Evolutionary conservation across 2,329 filamentous ascomycete species (phyloP).

Genomic region (Sphaerulina musiva): DNA sequence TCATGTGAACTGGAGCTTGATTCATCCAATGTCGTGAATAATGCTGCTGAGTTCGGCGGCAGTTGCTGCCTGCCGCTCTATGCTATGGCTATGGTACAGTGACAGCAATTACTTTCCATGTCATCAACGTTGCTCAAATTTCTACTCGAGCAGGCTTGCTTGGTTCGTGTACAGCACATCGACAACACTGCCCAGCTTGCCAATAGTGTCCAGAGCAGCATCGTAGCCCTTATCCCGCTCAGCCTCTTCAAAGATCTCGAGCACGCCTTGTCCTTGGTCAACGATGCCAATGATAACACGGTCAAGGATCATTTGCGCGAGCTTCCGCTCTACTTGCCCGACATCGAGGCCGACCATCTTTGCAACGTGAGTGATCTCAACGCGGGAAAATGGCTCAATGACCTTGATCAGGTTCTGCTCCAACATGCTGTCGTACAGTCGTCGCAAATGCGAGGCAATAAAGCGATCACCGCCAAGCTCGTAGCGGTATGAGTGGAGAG

Average conservation of each 20-base stretch:
- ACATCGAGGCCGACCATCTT: constrained; percentile 97
- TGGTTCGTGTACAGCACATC: constrained; percentile 98
- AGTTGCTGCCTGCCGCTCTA: constrained; percentile 9
- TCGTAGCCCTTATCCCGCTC: constrained; percentile 91
- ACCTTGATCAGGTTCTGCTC: constrained; percentile 99
- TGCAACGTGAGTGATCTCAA: constrained; percentile 94
- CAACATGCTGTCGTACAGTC: constrained; percentile 95
- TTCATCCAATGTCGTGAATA: background rate
- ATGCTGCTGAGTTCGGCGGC: too few relatives aligned
- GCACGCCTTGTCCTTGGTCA: constrained; percentile 93
- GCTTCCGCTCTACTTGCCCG: constrained; percentile 93
- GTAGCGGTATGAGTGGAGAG: constrained; percentile 81
- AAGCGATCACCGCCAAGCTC: constrained; percentile 92
- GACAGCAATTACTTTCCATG: constrained; percentile 6
- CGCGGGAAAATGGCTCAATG: constrained; percentile 95
- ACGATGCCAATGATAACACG: constrained; percentile 97
- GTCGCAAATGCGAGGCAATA: constrained; percentile 91
- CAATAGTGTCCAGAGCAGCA: constrained; percentile 86
- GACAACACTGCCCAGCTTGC: constrained; percentile 94
- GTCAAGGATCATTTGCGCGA: constrained; percentile 99
- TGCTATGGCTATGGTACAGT: constrained; percentile 16
- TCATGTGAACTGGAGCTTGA: background rate
- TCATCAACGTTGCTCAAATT: background rate
- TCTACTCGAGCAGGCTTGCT: constrained; percentile 84
- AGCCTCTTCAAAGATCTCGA: constrained; percentile 95